Conservation (phyloP, 2,329 filamentous ascomycete species). For the Penicillium nordicum region DNA sequence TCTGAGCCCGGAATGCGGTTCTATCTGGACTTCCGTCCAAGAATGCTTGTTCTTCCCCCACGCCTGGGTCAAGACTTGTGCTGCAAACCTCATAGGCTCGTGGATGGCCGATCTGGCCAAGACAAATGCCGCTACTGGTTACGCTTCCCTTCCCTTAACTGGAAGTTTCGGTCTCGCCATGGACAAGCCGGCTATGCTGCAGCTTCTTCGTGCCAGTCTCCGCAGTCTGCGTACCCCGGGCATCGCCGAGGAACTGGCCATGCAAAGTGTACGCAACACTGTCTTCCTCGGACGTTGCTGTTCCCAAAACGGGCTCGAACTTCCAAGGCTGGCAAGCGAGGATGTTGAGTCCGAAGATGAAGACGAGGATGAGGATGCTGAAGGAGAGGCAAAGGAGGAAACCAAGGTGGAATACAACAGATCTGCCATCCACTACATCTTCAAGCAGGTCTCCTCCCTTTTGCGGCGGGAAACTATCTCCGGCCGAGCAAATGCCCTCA, state of each 20-base stretch:
- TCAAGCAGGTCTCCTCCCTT: conserved; percentile 73
- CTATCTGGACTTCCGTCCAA: conserved; percentile 69
- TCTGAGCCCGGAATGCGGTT: conserved; percentile 57
- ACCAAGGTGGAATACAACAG: conserved; percentile 28
- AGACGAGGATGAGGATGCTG: conserved; percentile 46
- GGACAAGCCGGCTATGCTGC: conserved; percentile 60
- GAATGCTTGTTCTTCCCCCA: conserved; percentile 69
- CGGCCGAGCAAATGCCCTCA: conserved; percentile 58
- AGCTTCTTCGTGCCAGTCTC: conserved; percentile 56
- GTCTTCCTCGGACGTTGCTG: conserved; percentile 72
- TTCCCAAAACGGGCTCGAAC: conserved; percentile 54
- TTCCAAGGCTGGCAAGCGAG: conserved; percentile 40
- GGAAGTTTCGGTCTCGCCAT: conserved; percentile 71
- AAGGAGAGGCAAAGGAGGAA: conserved; percentile 28
- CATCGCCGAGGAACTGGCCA: conserved; percentile 70
- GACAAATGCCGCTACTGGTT: conserved; percentile 53
- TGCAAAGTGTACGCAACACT: conserved; percentile 75
- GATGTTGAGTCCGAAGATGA: conserved; percentile 38
- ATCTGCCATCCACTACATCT: conserved; percentile 67
- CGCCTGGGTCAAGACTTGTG: conserved; percentile 69
- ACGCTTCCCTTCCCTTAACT: conserved; percentile 58
- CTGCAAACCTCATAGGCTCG: conserved; percentile 69
- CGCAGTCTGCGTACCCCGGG: conserved; percentile 59
- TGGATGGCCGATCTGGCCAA: conserved; percentile 77
- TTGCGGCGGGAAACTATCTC: conserved; percentile 71